A percentile compares a stretch with the other conserved stretches of the same genome.
Conservation (phyloP, 1,284 basidiomycete genomes). For the Naganishia albida region DNA sequence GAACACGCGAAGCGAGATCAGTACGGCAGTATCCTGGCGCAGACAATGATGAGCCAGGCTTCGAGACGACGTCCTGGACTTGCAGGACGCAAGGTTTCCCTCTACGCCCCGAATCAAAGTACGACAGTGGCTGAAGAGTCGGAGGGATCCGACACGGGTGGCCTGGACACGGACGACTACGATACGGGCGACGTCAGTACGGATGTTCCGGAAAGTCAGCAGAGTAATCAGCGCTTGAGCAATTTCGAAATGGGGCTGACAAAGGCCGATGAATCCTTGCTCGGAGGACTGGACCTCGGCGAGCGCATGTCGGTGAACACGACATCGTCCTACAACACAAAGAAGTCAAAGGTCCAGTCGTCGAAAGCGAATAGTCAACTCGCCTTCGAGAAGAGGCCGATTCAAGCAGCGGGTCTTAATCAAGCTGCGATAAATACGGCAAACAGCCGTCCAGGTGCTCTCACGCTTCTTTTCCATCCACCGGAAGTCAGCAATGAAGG, state of each 20-base stretch:
- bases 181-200: conserved; percentile 26
- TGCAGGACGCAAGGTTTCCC: not conserved
- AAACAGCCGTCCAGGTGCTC: not conserved
- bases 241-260: conserved; percentile 30
- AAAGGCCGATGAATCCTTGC: conserved; percentile 35
- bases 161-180: conserved; percentile 1
- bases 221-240: conserved; percentile 33
- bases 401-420: not conserved
- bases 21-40: conserved; percentile 31
- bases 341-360: not conserved
- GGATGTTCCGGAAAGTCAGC: conserved; percentile 37
- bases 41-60: conserved; percentile 31
- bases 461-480: conserved; percentile 21
- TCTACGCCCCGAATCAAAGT: not conserved
- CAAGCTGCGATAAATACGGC: not conserved
- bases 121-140: conserved; percentile 43
- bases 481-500: conserved; percentile 4
- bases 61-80: conserved; percentile 1
- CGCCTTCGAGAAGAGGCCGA: conserved; percentile 15
- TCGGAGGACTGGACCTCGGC: not conserved
- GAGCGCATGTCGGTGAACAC: conserved; percentile 20
- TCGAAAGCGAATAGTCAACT: not conserved
- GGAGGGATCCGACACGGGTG: conserved; percentile 61
- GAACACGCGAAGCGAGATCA: conserved; percentile 24
- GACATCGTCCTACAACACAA: conserved; percentile 12